These are phyloP conservation scores for Thermoascus crustaceus DNA, from an alignment of 2,329 filamentous ascomycete genomes.

Conservation along the genomic window DNA sequence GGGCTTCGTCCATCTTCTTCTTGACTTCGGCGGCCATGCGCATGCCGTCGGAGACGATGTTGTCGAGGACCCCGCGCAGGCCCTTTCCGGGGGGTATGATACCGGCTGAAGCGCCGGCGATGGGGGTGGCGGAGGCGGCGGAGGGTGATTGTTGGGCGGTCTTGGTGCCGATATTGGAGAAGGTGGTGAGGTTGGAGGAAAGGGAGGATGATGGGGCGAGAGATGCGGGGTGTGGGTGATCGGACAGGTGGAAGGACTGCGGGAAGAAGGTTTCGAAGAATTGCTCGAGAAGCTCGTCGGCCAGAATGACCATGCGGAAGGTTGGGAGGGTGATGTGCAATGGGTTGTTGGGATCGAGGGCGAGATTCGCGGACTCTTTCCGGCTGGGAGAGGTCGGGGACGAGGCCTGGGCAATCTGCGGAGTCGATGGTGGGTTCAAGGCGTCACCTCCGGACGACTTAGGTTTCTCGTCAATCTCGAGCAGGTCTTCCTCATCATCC, in stretches of 20 bases:
- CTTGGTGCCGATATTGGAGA: constrained; percentile 58
- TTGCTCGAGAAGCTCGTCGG: constrained; percentile 88
- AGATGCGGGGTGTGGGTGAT: constrained; percentile 45
- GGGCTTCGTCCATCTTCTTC: constrained; percentile 89
- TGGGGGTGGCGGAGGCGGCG: constrained; percentile 30
- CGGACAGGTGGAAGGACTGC: constrained; percentile 79
- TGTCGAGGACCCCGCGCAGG: constrained; percentile 85
- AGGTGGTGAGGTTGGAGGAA: constrained; percentile 72
- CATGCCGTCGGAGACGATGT: constrained; percentile 96
- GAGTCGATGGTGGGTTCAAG: constrained; percentile 24
- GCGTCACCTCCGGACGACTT: constrained; percentile 15
- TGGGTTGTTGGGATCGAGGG: constrained; percentile 85
- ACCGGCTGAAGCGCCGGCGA: constrained; percentile 48
- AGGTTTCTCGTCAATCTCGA: constrained; percentile 32
- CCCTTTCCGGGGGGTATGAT: constrained; percentile 61
- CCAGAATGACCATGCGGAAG: constrained; percentile 96
- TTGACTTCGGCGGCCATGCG: constrained; percentile 87
- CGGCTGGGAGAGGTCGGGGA: too few species aligned
- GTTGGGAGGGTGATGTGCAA: constrained; percentile 94
- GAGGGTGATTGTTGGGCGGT: constrained; percentile 36
- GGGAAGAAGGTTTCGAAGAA: constrained; percentile 98
- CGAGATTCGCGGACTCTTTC: constrained; percentile 76
- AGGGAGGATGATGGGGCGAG: constrained; percentile 40
- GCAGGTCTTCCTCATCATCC: constrained; percentile 52
- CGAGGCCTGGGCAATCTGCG: constrained; percentile 52